Conservation (phyloP, 208 protist genomes). For the Leishmania tarentolae region DNA sequence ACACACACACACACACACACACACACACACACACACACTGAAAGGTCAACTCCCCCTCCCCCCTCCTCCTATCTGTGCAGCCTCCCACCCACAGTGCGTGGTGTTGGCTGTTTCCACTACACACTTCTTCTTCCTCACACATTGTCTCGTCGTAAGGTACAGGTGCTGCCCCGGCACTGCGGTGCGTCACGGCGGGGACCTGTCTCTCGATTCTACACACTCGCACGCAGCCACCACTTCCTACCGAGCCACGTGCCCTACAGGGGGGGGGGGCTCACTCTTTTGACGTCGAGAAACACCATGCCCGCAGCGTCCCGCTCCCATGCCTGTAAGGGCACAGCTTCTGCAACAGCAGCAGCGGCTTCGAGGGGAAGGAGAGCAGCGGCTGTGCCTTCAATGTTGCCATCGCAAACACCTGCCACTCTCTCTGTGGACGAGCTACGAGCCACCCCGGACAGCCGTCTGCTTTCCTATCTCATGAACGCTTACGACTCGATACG, state of each 20-base stretch:
- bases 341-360: background rate
- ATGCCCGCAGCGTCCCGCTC: constrained; percentile 2
- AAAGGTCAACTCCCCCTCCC: background rate
- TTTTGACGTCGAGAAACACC: background rate
- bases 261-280: background rate
- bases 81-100: background rate
- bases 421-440: constrained; percentile 22
- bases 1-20: background rate
- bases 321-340: background rate
- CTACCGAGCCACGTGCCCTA: background rate
- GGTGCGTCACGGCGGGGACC: background rate
- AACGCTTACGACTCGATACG: constrained; percentile 11
- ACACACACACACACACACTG: background rate
- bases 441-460: constrained; percentile 24
- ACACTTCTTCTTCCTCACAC: background rate
- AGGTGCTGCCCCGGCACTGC: background rate
- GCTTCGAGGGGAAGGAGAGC: background rate
- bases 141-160: background rate
- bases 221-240: background rate
- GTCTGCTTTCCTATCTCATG: constrained; percentile 33
- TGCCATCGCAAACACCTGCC: background rate
- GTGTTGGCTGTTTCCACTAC: background rate
- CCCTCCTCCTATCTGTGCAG: too few species aligned
- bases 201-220: background rate
- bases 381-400: background rate